Percentiles rank a stretch among this genome's conserved stretches.
These are phyloP conservation scores for Plasmodium coatneyi DNA, from an alignment of 169 alveolate genomes.

Conservation along the genomic window DNA sequence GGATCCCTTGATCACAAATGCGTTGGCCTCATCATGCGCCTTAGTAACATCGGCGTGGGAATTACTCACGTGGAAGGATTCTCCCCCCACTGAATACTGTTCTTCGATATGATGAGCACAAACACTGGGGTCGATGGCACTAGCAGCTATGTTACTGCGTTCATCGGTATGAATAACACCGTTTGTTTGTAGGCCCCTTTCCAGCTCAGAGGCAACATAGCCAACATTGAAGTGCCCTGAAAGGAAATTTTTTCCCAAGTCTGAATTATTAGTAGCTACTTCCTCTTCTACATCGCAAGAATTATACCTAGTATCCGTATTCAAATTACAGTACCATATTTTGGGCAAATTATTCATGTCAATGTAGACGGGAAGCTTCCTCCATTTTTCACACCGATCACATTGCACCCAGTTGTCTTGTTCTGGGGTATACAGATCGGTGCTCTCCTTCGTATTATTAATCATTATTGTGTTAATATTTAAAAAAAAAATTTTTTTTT, in stretches of 20 bases:
- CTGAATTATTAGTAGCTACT: conserved; percentile 8
- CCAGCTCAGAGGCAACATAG: background rate
- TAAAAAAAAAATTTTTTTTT: background rate
- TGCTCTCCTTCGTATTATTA: background rate
- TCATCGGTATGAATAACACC: background rate
- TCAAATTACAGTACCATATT: conserved; percentile 58
- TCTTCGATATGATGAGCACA: background rate
- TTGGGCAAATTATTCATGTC: conserved; percentile 56
- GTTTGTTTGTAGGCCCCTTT: background rate
- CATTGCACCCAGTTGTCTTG: conserved; percentile 76
- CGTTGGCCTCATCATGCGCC: background rate
- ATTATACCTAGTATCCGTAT: conserved; percentile 24
- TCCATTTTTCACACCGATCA: conserved; percentile 72
- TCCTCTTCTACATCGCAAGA: conserved; percentile 75
- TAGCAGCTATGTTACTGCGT: background rate
- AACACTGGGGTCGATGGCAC: background rate
- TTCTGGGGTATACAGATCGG: conserved; percentile 43
- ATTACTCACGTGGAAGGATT: background rate
- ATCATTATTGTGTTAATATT: background rate
- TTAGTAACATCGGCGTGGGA: background rate
- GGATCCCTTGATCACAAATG: background rate
- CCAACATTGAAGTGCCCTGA: background rate
- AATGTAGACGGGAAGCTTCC: conserved; percentile 46
- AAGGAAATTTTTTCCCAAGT: background rate
- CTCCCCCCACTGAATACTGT: background rate